phyloP scores from a whole-genome alignment of 495 filamentous ascomycete genomes.

The Massariosphaeria phaeospora region DNA sequence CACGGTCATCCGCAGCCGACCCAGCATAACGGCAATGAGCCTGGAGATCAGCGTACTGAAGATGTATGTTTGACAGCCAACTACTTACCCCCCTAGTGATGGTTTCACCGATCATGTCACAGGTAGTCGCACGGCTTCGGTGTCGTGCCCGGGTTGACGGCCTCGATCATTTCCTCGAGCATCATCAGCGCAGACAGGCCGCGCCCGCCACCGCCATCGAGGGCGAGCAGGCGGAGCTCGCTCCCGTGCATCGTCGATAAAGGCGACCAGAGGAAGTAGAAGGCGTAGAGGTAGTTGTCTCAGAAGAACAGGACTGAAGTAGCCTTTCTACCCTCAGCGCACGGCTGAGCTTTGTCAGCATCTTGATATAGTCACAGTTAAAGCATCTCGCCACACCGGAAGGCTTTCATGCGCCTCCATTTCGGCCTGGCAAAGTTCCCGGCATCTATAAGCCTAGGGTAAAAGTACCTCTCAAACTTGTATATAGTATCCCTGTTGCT shows the following conservation, averaged over 20 bases:
- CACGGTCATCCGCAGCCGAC: constrained; percentile 48
- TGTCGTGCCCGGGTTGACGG: constrained; percentile 12
- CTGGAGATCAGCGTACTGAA: constrained; percentile 31
- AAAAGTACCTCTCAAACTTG: no score
- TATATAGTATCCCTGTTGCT: no score
- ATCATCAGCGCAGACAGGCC: constrained; percentile 27
- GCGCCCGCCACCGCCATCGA: constrained; percentile 31
- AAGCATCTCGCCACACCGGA: no score
- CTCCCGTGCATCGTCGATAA: background rate
- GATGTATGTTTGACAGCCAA: background rate
- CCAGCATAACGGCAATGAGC: constrained; percentile 51
- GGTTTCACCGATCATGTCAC: constrained; percentile 31
- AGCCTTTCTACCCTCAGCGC: no score
- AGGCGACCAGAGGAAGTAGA: no score
- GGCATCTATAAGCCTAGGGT: no score
- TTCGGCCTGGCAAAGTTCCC: no score
- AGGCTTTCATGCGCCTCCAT: no score
- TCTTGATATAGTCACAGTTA: no score
- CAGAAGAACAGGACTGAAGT: no score
- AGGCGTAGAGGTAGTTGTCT: no score
- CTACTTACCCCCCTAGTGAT: constrained; percentile 26
- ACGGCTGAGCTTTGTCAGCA: no score
- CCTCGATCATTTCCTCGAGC: constrained; percentile 25
- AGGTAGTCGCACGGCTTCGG: constrained; percentile 32
- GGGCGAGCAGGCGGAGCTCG: constrained; percentile 16